phyloP scores from a whole-genome alignment of 1,284 basidiomycete genomes.

The Stygiomarasmius scandens region DNA sequence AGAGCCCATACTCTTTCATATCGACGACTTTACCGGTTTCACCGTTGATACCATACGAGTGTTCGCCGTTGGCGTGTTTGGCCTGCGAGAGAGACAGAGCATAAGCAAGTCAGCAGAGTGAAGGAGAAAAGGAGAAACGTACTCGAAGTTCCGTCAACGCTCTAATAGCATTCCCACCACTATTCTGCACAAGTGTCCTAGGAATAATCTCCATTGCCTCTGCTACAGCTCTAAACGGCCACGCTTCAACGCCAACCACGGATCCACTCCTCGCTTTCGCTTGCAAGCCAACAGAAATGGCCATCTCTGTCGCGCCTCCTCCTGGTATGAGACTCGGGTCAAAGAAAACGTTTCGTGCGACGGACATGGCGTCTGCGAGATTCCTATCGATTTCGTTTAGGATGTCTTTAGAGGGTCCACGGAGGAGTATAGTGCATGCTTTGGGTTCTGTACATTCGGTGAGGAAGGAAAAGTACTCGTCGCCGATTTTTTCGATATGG shows the following conservation, averaged over 20 bases:
- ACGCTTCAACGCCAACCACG: slow-evolving; percentile 83
- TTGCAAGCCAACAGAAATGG: slow-evolving; percentile 89
- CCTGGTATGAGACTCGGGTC: slow-evolving; percentile 92
- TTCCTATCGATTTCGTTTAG: slow-evolving; percentile 98
- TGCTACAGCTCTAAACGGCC: slow-evolving; percentile 90
- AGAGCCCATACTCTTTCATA: slow-evolving; percentile 93
- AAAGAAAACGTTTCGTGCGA: slow-evolving; percentile 96
- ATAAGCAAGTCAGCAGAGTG: too few relatives aligned
- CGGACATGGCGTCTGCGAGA: slow-evolving; percentile 96
- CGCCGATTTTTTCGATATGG: slow-evolving; percentile 96
- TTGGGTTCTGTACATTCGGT: slow-evolving; percentile 92
- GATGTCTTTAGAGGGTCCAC: slow-evolving; percentile 97
- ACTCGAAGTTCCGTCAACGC: slow-evolving; percentile 89
- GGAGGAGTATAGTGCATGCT: slow-evolving; percentile 98
- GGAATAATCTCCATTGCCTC: slow-evolving; percentile 99
- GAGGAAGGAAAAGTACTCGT: slow-evolving; percentile 99
- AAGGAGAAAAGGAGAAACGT: slow-evolving; percentile 35
- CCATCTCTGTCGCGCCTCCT: slow-evolving; percentile 98
- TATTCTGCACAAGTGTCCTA: slow-evolving; percentile 93
- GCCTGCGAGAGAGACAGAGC: too few relatives aligned
- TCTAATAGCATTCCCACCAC: slow-evolving; percentile 93
- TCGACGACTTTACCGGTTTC: slow-evolving; percentile 94
- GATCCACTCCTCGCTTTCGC: slow-evolving; percentile 68
- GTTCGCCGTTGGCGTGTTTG: slow-evolving; percentile 90
- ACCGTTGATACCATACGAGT: slow-evolving; percentile 93